These are phyloP conservation scores for Bipolaris oryzae DNA, from an alignment of 2,329 filamentous ascomycete species.

Conservation along the genomic window DNA sequence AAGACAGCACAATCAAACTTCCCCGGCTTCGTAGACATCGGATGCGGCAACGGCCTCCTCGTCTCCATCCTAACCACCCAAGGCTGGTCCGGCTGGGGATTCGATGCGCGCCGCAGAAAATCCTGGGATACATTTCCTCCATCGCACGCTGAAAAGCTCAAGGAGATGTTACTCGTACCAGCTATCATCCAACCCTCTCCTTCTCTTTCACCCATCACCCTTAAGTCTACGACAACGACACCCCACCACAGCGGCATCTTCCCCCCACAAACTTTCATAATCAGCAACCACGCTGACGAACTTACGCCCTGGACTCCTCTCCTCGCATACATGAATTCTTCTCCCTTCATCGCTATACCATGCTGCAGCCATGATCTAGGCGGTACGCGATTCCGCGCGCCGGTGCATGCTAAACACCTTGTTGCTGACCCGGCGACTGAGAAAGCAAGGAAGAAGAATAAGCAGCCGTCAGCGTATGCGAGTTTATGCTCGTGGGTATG, in stretches of 20 bases:
- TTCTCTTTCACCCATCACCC: not conserved
- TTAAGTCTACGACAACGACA: conserved; percentile 32
- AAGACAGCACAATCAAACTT: conserved; percentile 55
- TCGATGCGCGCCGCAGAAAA: conserved; percentile 84
- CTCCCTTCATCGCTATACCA: conserved; percentile 89
- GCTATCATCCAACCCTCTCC: conserved; percentile 41
- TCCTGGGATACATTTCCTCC: conserved; percentile 78
- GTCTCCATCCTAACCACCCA: conserved; percentile 81
- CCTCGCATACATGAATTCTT: conserved; percentile 74
- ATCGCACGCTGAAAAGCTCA: conserved; percentile 56
- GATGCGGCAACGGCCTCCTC: conserved; percentile 91
- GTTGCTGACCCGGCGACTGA: conserved; percentile 21
- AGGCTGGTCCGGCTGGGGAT: conserved; percentile 85
- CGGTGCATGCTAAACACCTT: conserved; percentile 27
- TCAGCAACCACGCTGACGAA: conserved; percentile 97
- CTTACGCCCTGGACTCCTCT: conserved; percentile 95
- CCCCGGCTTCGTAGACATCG: conserved; percentile 93
- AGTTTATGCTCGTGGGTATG: conserved; percentile 81
- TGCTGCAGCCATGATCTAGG: conserved; percentile 91
- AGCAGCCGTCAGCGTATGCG: conserved; percentile 74
- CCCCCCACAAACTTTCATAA: conserved; percentile 78
- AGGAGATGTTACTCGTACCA: conserved; percentile 67
- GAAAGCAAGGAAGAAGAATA: conserved; percentile 39
- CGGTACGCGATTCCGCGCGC: conserved; percentile 74
- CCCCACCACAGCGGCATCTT: conserved; percentile 67